These are phyloP conservation scores for Agrocybe chaxingu DNA, from an alignment of 768 basidiomycete species.

Conservation along the genomic window DNA sequence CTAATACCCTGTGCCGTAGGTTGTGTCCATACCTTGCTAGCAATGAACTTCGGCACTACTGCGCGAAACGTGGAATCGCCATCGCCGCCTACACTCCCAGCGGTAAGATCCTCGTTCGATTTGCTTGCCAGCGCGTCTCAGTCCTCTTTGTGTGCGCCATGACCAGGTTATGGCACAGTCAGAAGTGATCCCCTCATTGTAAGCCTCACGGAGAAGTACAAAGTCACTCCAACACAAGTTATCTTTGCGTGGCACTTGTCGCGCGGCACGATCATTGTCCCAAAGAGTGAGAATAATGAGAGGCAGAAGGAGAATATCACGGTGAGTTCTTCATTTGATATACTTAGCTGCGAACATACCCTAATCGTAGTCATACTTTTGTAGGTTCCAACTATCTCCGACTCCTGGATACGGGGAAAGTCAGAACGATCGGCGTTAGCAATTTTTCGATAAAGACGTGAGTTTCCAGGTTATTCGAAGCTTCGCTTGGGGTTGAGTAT, in stretches of 20 bases:
- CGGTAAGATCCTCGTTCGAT: constrained; percentile 20
- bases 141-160: neutral
- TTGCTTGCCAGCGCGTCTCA: no score
- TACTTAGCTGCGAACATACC: no score
- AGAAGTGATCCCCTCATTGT: constrained; percentile 44
- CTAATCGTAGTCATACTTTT: constrained; percentile 69
- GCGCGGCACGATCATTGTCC: constrained; percentile 39
- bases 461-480: constrained; percentile 9
- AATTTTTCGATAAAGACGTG: constrained; percentile 60
- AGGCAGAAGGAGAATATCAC: constrained; percentile 49
- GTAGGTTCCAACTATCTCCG: constrained; percentile 27
- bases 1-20: constrained; percentile 18
- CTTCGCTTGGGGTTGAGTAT: neutral
- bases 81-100: constrained; percentile 49
- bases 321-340: constrained; percentile 23
- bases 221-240: constrained; percentile 42
- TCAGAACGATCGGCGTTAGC: constrained; percentile 52
- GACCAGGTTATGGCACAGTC: constrained; percentile 38
- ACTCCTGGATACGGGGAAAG: constrained; percentile 42
- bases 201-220: constrained; percentile 45
- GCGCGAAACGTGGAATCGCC: constrained; percentile 44
- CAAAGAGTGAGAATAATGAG: constrained; percentile 44
- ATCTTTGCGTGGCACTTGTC: constrained; percentile 51
- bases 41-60: constrained; percentile 43
- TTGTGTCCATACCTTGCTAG: constrained; percentile 52